These are phyloP conservation scores for Alternaria ventricosa DNA, from an alignment of 2,329 filamentous ascomycete species.

Conservation along the genomic window DNA sequence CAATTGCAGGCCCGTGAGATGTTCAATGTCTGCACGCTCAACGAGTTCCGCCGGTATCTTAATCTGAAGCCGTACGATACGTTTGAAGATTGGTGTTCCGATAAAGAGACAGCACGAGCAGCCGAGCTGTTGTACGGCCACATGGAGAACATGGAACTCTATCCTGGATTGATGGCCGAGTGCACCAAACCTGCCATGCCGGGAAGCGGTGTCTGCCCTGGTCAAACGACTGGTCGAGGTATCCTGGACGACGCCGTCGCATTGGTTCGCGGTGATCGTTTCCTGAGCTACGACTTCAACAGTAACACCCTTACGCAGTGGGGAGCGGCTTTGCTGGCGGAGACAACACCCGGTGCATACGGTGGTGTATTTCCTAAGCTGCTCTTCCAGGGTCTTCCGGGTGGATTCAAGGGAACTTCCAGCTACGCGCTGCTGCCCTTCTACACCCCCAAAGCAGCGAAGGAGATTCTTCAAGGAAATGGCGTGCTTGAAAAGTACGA, in stretches of 20 bases:
- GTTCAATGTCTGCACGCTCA: conserved; percentile 80
- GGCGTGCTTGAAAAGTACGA: conserved; percentile 57
- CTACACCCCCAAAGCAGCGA: conserved; percentile 58
- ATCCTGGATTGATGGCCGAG: conserved; percentile 79
- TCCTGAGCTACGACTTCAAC: conserved; percentile 73
- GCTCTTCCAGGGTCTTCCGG: conserved; percentile 56
- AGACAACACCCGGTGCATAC: conserved; percentile 51
- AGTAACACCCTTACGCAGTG: conserved; percentile 52
- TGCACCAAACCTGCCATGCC: conserved; percentile 73
- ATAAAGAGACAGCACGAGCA: conserved; percentile 70
- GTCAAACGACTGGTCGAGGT: conserved; percentile 76
- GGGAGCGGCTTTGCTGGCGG: conserved; percentile 56
- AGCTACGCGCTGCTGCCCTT: conserved; percentile 57
- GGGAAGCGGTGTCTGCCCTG: conserved; percentile 70
- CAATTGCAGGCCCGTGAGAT: conserved; percentile 73
- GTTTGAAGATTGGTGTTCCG: conserved; percentile 84
- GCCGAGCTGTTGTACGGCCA: conserved; percentile 69
- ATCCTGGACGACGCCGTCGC: conserved; percentile 78
- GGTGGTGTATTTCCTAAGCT: conserved; percentile 54
- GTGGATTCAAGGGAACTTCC: conserved; percentile 57
- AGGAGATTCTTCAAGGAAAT: conserved; percentile 57
- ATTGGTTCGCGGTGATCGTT: conserved; percentile 75
- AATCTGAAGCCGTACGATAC: conserved; percentile 76
- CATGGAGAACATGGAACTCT: conserved; percentile 79
- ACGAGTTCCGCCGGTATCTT: conserved; percentile 84